Evolutionary conservation across 495 filamentous ascomycete genomes (phyloP).

Genomic region (Xeromyces bisporus): DNA sequence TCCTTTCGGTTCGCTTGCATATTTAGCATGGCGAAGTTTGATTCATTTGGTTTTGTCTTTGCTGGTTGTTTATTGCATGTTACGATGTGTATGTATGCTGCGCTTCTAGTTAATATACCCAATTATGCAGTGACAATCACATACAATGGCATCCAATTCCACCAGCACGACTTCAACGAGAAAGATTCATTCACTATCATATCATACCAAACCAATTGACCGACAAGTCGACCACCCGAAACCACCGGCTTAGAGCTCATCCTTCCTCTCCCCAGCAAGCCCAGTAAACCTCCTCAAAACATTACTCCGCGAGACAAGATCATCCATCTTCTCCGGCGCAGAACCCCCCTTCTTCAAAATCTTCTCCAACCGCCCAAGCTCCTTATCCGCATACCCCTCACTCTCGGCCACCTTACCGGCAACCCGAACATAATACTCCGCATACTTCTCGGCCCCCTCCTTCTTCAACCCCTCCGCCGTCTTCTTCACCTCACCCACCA

Average conservation of each 20-base stretch:
- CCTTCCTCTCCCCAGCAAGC: constrained; percentile 29
- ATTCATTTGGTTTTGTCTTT: too few species aligned
- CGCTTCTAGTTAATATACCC: too few species aligned
- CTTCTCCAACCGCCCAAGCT: constrained; percentile 61
- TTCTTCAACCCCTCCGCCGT: constrained; percentile 49
- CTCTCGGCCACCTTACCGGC: constrained; percentile 67
- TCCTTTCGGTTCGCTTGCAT: too few species aligned
- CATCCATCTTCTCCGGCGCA: constrained; percentile 74
- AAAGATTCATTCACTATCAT: neutral
- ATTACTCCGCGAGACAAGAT: constrained; percentile 73
- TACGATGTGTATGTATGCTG: too few species aligned
- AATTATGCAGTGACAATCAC: too few species aligned
- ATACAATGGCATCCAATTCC: too few species aligned
- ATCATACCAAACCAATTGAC: constrained; percentile 2
- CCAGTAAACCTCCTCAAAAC: constrained; percentile 64
- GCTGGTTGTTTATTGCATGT: too few species aligned
- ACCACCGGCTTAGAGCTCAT: constrained; percentile 44
- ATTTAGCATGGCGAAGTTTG: too few species aligned
- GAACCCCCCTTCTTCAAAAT: constrained; percentile 74
- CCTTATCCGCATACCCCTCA: constrained; percentile 67
- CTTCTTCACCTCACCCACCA: constrained; percentile 50
- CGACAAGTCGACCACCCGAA: neutral
- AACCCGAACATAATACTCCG: constrained; percentile 87
- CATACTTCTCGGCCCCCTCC: too few species aligned
- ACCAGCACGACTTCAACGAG: too few species aligned